Evolutionary conservation across 1,139 yeast species (phyloP).

Genomic region (Lodderomyces pseudojiufengensis): DNA sequence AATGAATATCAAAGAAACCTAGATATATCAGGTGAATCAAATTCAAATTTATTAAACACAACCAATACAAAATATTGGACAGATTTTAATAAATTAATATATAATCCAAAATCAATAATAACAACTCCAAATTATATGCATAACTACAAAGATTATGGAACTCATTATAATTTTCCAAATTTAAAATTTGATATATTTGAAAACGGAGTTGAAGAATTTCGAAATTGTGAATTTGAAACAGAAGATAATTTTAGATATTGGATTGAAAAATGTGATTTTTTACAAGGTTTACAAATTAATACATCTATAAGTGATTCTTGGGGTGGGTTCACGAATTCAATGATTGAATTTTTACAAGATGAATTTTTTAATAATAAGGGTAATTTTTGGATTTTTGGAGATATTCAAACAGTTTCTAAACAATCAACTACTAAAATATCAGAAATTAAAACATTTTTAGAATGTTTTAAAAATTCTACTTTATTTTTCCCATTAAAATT

Average conservation of each 20-base stretch:
- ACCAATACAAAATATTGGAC: slow-evolving; percentile 69
- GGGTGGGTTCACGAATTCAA: slow-evolving; percentile 69
- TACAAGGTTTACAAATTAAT: slow-evolving; percentile 66
- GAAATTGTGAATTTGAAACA: slow-evolving; percentile 21
- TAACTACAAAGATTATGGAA: slow-evolving; percentile 20
- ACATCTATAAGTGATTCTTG: slow-evolving; percentile 75
- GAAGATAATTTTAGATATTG: slow-evolving; percentile 53
- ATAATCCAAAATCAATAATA: slow-evolving; percentile 58
- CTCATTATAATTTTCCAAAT: slow-evolving; percentile 28
- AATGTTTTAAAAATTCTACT: slow-evolving; percentile 43
- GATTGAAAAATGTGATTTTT: slow-evolving; percentile 73
- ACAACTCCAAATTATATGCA: slow-evolving; percentile 50
- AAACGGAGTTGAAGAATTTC: slow-evolving; percentile 31
- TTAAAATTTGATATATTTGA: slow-evolving; percentile 25
- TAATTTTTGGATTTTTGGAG: slow-evolving; percentile 42
- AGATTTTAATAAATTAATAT: slow-evolving; percentile 69
- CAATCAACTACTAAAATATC: slow-evolving; percentile 13
- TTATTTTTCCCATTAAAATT: slow-evolving; percentile 43
- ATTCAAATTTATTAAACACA: slow-evolving; percentile 26
- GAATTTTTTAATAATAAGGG: slow-evolving; percentile 58
- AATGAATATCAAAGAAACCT: slow-evolving; percentile 61
- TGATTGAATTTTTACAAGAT: slow-evolving; percentile 57
- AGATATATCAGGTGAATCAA: slow-evolving; percentile 50
- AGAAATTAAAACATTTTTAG: slow-evolving; percentile 49
- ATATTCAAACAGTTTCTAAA: slow-evolving; percentile 11